These are phyloP conservation scores for Jamesozyma hellenica DNA, from an alignment of 805 yeast species.

Conservation along the genomic window DNA sequence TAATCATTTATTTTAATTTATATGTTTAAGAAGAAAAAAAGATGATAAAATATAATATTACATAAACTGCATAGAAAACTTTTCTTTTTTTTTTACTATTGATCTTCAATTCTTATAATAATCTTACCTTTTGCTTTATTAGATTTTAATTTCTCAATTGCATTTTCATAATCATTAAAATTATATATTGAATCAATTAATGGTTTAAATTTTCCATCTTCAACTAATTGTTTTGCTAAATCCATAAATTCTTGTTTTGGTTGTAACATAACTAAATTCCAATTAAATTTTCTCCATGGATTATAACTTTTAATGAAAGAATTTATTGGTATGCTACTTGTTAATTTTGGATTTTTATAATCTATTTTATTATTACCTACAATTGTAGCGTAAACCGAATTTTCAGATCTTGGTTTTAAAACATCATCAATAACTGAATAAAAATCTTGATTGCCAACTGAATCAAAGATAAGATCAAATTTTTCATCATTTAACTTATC, in stretches of 20 bases:
- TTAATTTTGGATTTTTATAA: conserved; percentile 12
- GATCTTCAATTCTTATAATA: conserved; percentile 24
- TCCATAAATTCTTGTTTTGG: conserved; percentile 11
- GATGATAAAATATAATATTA: no score
- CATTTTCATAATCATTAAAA: conserved; percentile 41
- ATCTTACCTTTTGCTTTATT: conserved; percentile 56
- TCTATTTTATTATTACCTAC: conserved; percentile 43
- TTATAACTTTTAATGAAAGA: conserved; percentile 11
- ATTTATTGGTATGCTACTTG: conserved; percentile 8
- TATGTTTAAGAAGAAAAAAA: no score
- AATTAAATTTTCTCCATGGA: conserved; percentile 27
- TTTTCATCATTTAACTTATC: conserved; percentile 30
- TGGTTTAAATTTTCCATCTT: conserved; percentile 30
- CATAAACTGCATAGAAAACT: no score
- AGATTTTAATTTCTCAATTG: conserved; percentile 37
- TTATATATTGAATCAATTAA: conserved; percentile 45
- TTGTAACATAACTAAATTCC: conserved; percentile 11
- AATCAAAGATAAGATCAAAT: conserved; percentile 57
- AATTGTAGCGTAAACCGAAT: conserved; percentile 43
- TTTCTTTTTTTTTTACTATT: no score
- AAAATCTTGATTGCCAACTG: conserved; percentile 49
- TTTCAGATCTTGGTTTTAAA: conserved; percentile 38
- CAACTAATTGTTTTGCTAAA: conserved; percentile 17
- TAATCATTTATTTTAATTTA: no score
- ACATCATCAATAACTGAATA: conserved; percentile 34